Percentiles rank a stretch among this genome's conserved stretches.
phyloP scores from a whole-genome alignment of 371 early-diverging fungal genomes.

The Mortierella polycephala region DNA sequence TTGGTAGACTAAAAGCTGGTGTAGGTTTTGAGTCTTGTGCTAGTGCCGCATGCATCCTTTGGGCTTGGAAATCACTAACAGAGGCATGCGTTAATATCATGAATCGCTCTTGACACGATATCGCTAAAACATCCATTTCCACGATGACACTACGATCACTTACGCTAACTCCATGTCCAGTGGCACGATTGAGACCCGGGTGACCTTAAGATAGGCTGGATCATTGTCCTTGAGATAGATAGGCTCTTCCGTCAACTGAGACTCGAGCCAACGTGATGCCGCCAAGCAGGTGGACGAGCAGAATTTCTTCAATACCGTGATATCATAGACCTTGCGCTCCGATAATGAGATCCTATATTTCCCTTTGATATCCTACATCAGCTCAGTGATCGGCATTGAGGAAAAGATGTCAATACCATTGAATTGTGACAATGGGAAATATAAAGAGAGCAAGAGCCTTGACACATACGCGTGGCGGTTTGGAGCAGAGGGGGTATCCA shows the following conservation, averaged over 20 bases:
- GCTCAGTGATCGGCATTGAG: too few relatives aligned
- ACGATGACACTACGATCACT: background rate
- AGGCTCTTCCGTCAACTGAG: constrained; percentile 75
- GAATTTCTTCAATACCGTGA: constrained; percentile 64
- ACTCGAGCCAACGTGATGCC: constrained; percentile 66
- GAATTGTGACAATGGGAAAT: background rate
- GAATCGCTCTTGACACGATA: background rate
- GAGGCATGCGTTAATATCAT: background rate
- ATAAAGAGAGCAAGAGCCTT: background rate
- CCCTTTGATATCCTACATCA: constrained; percentile 52
- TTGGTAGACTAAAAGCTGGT: constrained; percentile 29
- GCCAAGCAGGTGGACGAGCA: constrained; percentile 73
- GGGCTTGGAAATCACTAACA: constrained; percentile 34
- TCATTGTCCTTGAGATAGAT: constrained; percentile 58
- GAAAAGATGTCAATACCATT: background rate
- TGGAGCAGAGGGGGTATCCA: constrained; percentile 76
- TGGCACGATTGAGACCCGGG: constrained; percentile 39
- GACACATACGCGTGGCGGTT: constrained; percentile 49
- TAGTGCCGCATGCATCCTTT: background rate
- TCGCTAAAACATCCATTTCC: background rate
- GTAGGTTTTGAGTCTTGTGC: background rate
- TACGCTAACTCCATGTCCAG: constrained; percentile 46
- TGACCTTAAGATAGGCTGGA: constrained; percentile 18
- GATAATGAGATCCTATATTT: constrained; percentile 68
- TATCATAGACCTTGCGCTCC: constrained; percentile 75